Percentiles rank a stretch among this genome's conserved stretches.
These are phyloP conservation scores for Trametes cingulata DNA, from an alignment of 768 basidiomycete genomes.

Conservation along the genomic window DNA sequence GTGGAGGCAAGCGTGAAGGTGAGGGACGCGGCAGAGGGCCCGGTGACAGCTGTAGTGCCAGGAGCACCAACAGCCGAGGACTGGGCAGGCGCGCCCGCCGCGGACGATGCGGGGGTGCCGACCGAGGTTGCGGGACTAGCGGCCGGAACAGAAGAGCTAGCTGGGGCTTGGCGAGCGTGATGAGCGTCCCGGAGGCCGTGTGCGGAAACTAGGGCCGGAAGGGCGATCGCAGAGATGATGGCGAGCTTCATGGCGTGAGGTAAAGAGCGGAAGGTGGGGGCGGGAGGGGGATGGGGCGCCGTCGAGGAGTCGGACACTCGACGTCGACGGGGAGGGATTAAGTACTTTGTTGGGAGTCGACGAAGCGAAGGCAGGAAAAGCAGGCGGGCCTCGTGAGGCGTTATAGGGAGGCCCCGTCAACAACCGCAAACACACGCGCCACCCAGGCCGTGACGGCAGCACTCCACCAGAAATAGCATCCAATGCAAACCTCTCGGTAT, in stretches of 20 bases:
- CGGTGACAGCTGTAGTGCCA: background rate
- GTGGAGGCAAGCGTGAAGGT: conserved; percentile 32
- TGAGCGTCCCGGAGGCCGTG: conserved; percentile 28
- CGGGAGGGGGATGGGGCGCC: conserved; percentile 1
- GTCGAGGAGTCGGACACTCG: conserved; percentile 9
- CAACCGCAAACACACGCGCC: conserved; percentile 17
- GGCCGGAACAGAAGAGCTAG: conserved; percentile 10
- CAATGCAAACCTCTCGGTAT: conserved; percentile 11
- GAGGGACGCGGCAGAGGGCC: conserved; percentile 21
- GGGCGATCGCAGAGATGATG: conserved; percentile 32
- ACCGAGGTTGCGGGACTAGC: conserved; percentile 23
- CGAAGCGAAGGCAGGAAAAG: background rate
- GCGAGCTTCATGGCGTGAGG: conserved; percentile 32
- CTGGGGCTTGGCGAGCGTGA: conserved; percentile 29
- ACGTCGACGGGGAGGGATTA: background rate
- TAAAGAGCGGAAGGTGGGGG: conserved; percentile 10
- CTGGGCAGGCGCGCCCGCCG: conserved; percentile 3
- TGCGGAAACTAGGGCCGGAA: conserved; percentile 46
- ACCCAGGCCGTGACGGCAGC: conserved; percentile 4
- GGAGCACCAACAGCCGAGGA: conserved; percentile 29
- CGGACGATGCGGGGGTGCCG: conserved; percentile 20
- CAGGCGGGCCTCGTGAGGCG: background rate
- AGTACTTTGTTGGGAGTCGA: background rate
- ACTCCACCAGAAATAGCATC: conserved; percentile 19
- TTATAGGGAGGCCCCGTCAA: conserved; percentile 2